Base-by-base conservation (phyloP, 257 asterid species). In the Plantago major region DNA sequence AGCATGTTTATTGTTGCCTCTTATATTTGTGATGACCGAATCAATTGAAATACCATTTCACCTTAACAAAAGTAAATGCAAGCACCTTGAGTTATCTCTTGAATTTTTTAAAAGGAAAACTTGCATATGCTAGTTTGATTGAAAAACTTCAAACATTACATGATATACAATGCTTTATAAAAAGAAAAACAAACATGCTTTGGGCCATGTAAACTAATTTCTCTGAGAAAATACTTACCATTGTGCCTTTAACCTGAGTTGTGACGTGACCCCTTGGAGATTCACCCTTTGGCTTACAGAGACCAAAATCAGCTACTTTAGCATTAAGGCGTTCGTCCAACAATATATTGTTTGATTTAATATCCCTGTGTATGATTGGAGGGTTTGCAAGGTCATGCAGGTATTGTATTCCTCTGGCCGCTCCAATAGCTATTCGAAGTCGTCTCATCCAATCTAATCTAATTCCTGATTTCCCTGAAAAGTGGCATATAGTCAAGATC, bases 211-310 rank as follows among this genome's bases (percentile, higher is more conserved):
- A 22, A 22, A 22, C 26, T 22, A 22, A 22, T 22, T 22, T 22
- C 26, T 22, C 26, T 7, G 8, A 17, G 30, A 49, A 40, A 11
- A 3, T 42, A 76, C 87, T 76, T 40, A 89, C 99, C 97, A 84
- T 84, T 66, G 99, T 93, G 76, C 97, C 99, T 81, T 93, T 93
- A 42, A 93, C 97, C 78, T 93, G 96, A 73, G 99, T 93, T 54
- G 97, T 86, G 18, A 93, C 78, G 62, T 93, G 94, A 50, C 79
- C 79, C 71, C 55, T 71, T 26, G 83, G 96, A 11, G 74, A 50
- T 49, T 86, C 94, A 42, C 78, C 69, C 71, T 83, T 65, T 9
- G 72, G 90, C 79, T 87, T 89, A 22, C 96, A 92, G 74, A 93
- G 84, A 62, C 99, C 99, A 26, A 93, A 93, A 83, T 89, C 97